A percentile compares a stretch with the other conserved stretches of the same genome.
phyloP scores from a whole-genome alignment of 2,329 filamentous ascomycete species.

The Apiospora saccharicola region DNA sequence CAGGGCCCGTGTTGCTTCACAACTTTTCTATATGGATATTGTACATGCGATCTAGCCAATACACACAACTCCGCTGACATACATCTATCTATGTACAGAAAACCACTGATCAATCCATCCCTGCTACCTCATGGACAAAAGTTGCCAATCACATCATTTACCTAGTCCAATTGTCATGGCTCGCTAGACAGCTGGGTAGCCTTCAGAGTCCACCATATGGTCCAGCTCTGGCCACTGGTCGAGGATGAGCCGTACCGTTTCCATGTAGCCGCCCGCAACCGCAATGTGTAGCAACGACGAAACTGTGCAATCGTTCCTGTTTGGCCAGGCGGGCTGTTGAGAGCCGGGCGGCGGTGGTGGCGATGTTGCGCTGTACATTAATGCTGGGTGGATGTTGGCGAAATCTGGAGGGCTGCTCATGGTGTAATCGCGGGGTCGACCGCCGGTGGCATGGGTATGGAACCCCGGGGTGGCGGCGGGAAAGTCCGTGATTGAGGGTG shows the following conservation, averaged over 20 bases:
- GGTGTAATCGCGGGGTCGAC: not conserved
- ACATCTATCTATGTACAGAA: not conserved
- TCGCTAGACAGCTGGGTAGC: not conserved
- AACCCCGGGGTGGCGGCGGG: not conserved
- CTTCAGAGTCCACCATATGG: not conserved
- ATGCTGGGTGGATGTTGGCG: not conserved
- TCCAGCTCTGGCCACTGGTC: not conserved
- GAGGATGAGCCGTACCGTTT: constrained; percentile 1
- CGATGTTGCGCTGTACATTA: not conserved
- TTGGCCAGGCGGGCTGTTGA: not conserved
- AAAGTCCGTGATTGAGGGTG: not conserved
- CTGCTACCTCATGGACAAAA: not conserved
- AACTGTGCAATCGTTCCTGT: not conserved
- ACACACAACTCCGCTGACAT: not conserved
- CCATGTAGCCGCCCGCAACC: not conserved
- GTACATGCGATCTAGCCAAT: not conserved
- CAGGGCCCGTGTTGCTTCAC: not conserved
- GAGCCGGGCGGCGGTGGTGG: not conserved
- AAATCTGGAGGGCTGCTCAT: not conserved
- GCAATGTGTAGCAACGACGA: not conserved
- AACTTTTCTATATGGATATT: not conserved
- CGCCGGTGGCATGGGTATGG: not conserved
- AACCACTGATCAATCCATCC: not conserved
- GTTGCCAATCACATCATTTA: not conserved
- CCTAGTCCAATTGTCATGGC: too few relatives aligned